Evolutionary conservation across 805 yeast genomes (phyloP), one percentile per base, ranked within the genome.

Genomic region (Wickerhamiella sorbophila): DNA sequence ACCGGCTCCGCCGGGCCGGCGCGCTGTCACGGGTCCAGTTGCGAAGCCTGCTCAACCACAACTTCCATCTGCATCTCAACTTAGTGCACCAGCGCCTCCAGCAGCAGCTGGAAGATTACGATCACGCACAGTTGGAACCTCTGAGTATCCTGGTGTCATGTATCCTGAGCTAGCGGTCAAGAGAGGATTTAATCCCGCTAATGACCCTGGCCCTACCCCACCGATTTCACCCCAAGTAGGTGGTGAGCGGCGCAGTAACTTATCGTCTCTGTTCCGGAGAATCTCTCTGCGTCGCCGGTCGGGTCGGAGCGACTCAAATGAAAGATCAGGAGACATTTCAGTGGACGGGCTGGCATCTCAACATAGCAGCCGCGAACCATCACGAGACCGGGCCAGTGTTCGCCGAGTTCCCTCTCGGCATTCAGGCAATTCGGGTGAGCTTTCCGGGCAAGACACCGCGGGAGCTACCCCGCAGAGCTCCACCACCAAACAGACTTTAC

Each of bases 231-330:
- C 39, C 16, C n/a, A 33, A 16, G 5, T 17, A 18, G 14, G 35
- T n/a, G 24, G 14, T n/a, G 32, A 36, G 12, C 37, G 45, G n/a
- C 36, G 40, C 39, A 14, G 38, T 19, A 34, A 29, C 14, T n/a
- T 40, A n/a, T 29, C 39, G 31, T 44, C 54, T 27, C 31, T 52
- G 32, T 38, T 52, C 14, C 38, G 56, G 9, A 47, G 45, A 19
- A 40, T 52, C 18, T 49, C 56, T 20, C 38, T 52, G 33, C 50
- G 54, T 29, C 37, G 41, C 33, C 36, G 45, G 19, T 38, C 40
- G 31, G 12, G 36, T 15, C 37, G 37, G 27, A 18, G 24, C 17
- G 37, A 34, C 22, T 21, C 19, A 26, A 5, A 5, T 18, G 37
- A 34, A n/a, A 24, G 37, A 18, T 18, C 20, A 17, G 37, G 37